These are phyloP conservation scores for Phyllosticta citriasiana DNA, from an alignment of 2,329 filamentous ascomycete genomes.

Conservation along the genomic window DNA sequence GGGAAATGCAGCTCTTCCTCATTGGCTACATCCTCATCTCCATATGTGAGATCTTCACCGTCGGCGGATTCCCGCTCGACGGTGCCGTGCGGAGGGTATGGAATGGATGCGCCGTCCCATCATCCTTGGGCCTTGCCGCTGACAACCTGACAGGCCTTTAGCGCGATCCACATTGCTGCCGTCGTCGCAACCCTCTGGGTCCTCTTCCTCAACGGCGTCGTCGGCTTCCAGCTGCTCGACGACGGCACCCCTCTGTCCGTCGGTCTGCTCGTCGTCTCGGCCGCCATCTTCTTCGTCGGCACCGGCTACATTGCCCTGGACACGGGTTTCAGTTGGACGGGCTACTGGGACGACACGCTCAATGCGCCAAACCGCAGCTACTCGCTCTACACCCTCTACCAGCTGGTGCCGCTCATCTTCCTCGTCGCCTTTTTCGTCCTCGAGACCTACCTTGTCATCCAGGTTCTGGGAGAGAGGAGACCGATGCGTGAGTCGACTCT, in stretches of 20 bases:
- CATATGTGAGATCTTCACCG: constrained; percentile 93
- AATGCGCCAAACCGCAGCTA: constrained; percentile 55
- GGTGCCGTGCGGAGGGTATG: constrained; percentile 61
- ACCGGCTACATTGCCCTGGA: constrained; percentile 94
- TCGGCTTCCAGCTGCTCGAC: constrained; percentile 88
- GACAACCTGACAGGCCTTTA: constrained; percentile 56
- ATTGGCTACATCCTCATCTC: constrained; percentile 75
- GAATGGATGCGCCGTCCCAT: constrained; percentile 13
- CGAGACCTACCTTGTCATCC: constrained; percentile 72
- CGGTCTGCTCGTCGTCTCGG: constrained; percentile 62
- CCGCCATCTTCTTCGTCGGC: constrained; percentile 66
- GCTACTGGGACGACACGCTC: constrained; percentile 53
- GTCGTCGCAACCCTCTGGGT: constrained; percentile 87
- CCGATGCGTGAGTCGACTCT: constrained; percentile 64
- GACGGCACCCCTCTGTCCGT: constrained; percentile 83
- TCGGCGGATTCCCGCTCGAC: constrained; percentile 76
- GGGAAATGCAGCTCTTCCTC: constrained; percentile 95
- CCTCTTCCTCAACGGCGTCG: constrained; percentile 79
- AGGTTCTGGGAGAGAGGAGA: constrained; percentile 74
- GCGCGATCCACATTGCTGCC: constrained; percentile 78
- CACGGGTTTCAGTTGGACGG: constrained; percentile 78
- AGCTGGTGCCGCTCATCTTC: constrained; percentile 79
- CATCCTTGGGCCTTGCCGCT: neutral
- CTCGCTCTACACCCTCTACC: constrained; percentile 87
- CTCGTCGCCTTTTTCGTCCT: constrained; percentile 79